Evolutionary conservation across 768 basidiomycete genomes (phyloP), one percentile per base, ranked within the genome.

Genomic region (Phlebiopsis flavidoalba): DNA sequence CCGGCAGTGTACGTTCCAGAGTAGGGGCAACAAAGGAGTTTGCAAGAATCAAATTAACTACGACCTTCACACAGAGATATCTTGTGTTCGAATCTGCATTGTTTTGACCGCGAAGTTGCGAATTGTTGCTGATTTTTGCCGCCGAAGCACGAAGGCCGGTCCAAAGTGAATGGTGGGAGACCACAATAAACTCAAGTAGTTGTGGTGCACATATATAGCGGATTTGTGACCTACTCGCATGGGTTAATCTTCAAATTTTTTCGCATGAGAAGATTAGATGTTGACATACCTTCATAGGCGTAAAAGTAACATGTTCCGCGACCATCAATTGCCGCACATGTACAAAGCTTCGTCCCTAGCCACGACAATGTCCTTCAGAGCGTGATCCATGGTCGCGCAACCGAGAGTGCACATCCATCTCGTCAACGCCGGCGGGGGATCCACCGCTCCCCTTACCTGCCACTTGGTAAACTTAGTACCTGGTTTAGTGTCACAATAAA

Each of bases 281-380:
- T n/a, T 0, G 26, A 59, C 73, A 54, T 58, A 90, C 95, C 96
- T 79, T 98, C 97, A 68, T 95, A 93, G 0, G 95, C 95, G 69
- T 87, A 93, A 57, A 90, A 93, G 69, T 87, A 93, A 57, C 91
- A 93, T 0, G 88, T 82, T 4, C 91, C 89, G 60, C 94, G 77
- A 4, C 91, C 93, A 17, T 95, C 91, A 0, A 83, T 80, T 0
- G n/a, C 88, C 86, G 67, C 91, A 94, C 8, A 90, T 78, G 66
- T 95, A 95, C 22, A 98, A 87, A 3, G 94, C 95, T 67, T 98
- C 97, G 50, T 97, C 91, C 60, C 91, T 75, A 0, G 94, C 96
- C 1, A 98, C 81, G 12, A 94, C 83, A 66, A 98, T 86, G 67
- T 90, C 86, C 47, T 76, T 77, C n/a, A 77, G 77, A 37, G 79